Conservation (phyloP, 768 basidiomycete genomes). For the Trametes sanguinea region DNA sequence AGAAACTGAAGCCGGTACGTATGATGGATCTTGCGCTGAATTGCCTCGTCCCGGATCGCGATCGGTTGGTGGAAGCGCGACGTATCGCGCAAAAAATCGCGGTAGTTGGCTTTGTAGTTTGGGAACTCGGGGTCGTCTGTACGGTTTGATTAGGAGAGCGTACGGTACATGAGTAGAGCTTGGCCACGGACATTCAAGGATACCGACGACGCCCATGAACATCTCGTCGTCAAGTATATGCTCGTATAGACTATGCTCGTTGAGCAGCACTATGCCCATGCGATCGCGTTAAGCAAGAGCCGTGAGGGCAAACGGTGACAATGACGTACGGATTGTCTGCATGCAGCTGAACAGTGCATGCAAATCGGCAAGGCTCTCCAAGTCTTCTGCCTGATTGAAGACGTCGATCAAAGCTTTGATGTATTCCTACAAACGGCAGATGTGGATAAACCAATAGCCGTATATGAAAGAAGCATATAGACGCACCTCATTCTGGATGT, state of each 20-base stretch:
- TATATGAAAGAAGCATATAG: background rate
- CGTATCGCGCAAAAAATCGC: conserved; percentile 83
- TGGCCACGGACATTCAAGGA: conserved; percentile 84
- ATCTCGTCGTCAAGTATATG: conserved; percentile 91
- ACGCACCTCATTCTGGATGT: conserved; percentile 82
- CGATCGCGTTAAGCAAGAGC: background rate
- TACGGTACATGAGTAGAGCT: conserved; percentile 5
- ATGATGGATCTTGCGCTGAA: conserved; percentile 91
- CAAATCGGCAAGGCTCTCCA: conserved; percentile 87
- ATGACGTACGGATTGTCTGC: conserved; percentile 85
- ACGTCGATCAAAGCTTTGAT: conserved; percentile 85
- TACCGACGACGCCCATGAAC: conserved; percentile 91
- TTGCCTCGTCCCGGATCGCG: conserved; percentile 68
- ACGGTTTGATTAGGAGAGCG: conserved; percentile 23
- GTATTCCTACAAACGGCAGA: conserved; percentile 63
- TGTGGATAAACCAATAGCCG: conserved; percentile 2
- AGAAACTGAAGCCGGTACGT: conserved; percentile 97
- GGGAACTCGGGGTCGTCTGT: conserved; percentile 98
- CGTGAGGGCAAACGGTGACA: background rate
- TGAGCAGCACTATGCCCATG: conserved; percentile 73
- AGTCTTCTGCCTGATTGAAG: conserved; percentile 86
- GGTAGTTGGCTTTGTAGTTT: conserved; percentile 94
- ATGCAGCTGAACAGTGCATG: conserved; percentile 90
- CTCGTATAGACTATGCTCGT: conserved; percentile 94
- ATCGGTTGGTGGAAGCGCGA: conserved; percentile 91